Evolutionary conservation across 2,329 filamentous ascomycete species (phyloP).

Genomic region (Knoxdaviesia proteae): DNA sequence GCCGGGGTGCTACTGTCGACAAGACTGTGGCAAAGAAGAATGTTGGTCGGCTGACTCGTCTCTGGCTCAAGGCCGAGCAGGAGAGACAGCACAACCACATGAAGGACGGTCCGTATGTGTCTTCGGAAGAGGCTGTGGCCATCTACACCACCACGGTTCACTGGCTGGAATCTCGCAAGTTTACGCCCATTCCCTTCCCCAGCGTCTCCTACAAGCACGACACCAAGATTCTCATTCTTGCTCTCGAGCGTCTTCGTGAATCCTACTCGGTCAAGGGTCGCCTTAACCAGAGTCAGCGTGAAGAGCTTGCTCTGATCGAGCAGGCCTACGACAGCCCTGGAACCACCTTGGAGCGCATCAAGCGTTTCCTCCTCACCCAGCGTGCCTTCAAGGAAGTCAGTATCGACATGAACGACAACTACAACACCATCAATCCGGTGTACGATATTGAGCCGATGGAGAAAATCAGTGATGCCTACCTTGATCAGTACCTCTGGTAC

Average conservation of each 20-base stretch:
- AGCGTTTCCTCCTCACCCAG: conserved; percentile 90
- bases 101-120: conserved; percentile 97
- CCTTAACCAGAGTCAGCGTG: conserved; percentile 90
- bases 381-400: conserved; percentile 98
- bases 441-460: conserved; percentile 98
- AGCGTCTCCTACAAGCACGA: conserved; percentile 99
- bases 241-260: conserved; percentile 78
- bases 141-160: conserved; percentile 98
- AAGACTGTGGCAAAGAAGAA: conserved; percentile 99
- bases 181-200: conserved; percentile 95
- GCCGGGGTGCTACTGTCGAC: conserved; percentile 88
- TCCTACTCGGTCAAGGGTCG: conserved; percentile 95
- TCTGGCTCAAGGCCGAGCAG: conserved; percentile 97
- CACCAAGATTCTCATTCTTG: conserved; percentile 93
- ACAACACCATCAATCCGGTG: conserved; percentile 95
- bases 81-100: conserved; percentile 98
- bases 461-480: conserved; percentile 96
- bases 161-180: conserved; percentile 95
- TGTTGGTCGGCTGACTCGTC: conserved; percentile 72
- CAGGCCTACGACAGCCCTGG: conserved; percentile 96
- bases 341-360: conserved; percentile 87
- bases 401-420: conserved; percentile 99
- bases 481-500: conserved; percentile 98
- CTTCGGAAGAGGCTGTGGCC: conserved; percentile 91
- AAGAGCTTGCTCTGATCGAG: conserved; percentile 89